Evolutionary conservation across 2,329 filamentous ascomycete genomes (phyloP), one percentile per base, ranked within the genome.

Genomic region (Neonectria sp.): DNA sequence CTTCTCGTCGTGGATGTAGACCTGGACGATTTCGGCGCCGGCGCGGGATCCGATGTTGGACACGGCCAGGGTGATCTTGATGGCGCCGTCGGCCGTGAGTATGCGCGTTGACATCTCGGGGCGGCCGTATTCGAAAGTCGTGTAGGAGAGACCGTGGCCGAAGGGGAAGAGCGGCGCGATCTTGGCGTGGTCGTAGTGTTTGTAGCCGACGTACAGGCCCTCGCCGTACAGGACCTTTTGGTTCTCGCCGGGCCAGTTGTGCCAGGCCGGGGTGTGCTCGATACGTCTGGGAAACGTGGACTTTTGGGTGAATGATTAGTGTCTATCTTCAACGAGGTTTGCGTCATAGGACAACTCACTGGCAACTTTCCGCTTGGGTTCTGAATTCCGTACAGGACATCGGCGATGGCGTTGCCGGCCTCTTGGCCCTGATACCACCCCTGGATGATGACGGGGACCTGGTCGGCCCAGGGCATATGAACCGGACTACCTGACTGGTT

Each of bases 231-330:
- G 78, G 0, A 92, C 90, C 71, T 89, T 86, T 55, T 88, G 80
- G 76, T 93, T 91, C 80, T 93, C 91, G 57, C 91, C 90, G 0
- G 90, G 90, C 89, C 91, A 94, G 78, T 92, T 93, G 78, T 91
- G 87, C 80, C 89, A 93, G 0, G 92, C 89, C 1, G 92, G 92
- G 31, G 91, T 91, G 72, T 93, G 90, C 74, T 91, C 84, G 31
- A 91, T 82, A 9, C 84, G 81, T 55, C 81, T 85, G 4, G 92
- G 92, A 79, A 93, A 94, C 0, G 91, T 93, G 46, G 85, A 86
- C 86, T 89, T 24, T 4, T 17, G 37, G 37, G 56, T 25, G 15
- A 24, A 11, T 13, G 25, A 21, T 66, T n/a, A 67, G 52, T 33
- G 9, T 24, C 7, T 51, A 7, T 11, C 33, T 25, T 6, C 2